Conservation (phyloP, 805 yeast genomes). For the Candida silvicultrix region DNA sequence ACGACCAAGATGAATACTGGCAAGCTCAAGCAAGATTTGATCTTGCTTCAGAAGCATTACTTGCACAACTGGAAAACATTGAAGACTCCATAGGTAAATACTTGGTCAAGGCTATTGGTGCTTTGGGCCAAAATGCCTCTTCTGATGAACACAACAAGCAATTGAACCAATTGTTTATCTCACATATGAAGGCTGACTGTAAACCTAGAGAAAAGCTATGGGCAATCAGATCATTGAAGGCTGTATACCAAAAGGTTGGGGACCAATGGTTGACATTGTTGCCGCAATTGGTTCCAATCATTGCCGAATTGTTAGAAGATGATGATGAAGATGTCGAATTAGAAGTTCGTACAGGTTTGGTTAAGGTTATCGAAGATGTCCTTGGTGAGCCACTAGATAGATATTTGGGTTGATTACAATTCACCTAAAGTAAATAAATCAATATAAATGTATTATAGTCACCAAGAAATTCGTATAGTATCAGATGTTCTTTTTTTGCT, state of each 20-base stretch:
- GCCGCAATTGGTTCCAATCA: slow-evolving; percentile 92
- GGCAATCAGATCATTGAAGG: slow-evolving; percentile 75
- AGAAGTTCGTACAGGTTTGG: slow-evolving; percentile 86
- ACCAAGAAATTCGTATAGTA: too few relatives aligned
- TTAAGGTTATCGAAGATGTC: slow-evolving; percentile 84
- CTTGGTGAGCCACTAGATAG: slow-evolving; percentile 93
- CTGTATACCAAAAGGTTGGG: slow-evolving; percentile 84
- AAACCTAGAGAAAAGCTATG: slow-evolving; percentile 59
- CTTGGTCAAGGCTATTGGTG: slow-evolving; percentile 71
- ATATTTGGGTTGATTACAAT: slow-evolving; percentile 52
- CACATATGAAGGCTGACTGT: slow-evolving; percentile 62
- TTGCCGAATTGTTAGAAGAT: slow-evolving; percentile 93
- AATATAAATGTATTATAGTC: too few relatives aligned
- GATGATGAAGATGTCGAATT: slow-evolving; percentile 90
- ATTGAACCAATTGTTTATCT: slow-evolving; percentile 56
- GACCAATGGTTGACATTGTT: slow-evolving; percentile 88
- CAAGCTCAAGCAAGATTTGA: slow-evolving; percentile 81
- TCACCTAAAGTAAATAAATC: too few relatives aligned
- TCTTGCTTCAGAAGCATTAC: slow-evolving; percentile 52
- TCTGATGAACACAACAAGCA: slow-evolving; percentile 71
- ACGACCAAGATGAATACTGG: slow-evolving; percentile 95
- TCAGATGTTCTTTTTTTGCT: too few relatives aligned
- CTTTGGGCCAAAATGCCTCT: slow-evolving; percentile 65
- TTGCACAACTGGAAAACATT: slow-evolving; percentile 58
- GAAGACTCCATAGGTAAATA: slow-evolving; percentile 75